Conservation (phyloP, 2,329 filamentous ascomycete genomes). For the Penicillium sp. region DNA sequence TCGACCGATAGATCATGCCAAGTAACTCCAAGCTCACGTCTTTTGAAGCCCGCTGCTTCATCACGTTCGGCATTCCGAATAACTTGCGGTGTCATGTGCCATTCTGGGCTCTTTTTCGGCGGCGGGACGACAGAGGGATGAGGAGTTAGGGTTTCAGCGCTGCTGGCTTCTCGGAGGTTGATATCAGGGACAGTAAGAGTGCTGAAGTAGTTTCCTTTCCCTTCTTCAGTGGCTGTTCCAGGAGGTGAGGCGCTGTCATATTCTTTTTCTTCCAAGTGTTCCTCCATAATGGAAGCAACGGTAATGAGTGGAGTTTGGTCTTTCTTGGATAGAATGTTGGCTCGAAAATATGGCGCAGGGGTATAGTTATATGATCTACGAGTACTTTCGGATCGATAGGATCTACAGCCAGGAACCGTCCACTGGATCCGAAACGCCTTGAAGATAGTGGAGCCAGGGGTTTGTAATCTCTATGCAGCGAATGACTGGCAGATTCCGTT, state of each 20-base stretch:
- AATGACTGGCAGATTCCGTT: background rate
- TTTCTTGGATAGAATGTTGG: slow-evolving; percentile 1
- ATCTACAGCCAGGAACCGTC: slow-evolving; percentile 8
- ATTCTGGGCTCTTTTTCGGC: slow-evolving; percentile 33
- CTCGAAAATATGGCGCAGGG: background rate
- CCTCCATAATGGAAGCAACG: slow-evolving; percentile 11
- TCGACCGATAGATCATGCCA: slow-evolving; percentile 69
- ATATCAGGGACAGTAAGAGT: slow-evolving; percentile 22
- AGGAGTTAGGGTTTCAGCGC: slow-evolving; percentile 27
- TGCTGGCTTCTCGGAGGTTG: slow-evolving; percentile 27
- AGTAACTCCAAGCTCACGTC: slow-evolving; percentile 63
- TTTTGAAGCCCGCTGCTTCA: slow-evolving; percentile 52
- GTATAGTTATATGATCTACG: slow-evolving; percentile 7
- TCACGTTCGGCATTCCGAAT: slow-evolving; percentile 49
- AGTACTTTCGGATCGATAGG: background rate
- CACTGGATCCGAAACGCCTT: slow-evolving; percentile 7
- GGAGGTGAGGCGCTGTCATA: slow-evolving; percentile 13
- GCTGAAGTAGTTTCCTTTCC: slow-evolving; percentile 12
- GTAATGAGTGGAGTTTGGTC: slow-evolving; percentile 6
- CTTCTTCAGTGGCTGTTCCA: slow-evolving; percentile 5
- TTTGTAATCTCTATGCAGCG: background rate
- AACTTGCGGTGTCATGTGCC: slow-evolving; percentile 51
- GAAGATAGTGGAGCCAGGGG: background rate
- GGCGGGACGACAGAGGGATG: slow-evolving; percentile 9
- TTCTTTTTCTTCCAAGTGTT: slow-evolving; percentile 4